A percentile compares a stretch with the other conserved stretches of the same genome.
Conservation (phyloP, 305 asterid genomes). For the Fraxinus platypoda region DNA sequence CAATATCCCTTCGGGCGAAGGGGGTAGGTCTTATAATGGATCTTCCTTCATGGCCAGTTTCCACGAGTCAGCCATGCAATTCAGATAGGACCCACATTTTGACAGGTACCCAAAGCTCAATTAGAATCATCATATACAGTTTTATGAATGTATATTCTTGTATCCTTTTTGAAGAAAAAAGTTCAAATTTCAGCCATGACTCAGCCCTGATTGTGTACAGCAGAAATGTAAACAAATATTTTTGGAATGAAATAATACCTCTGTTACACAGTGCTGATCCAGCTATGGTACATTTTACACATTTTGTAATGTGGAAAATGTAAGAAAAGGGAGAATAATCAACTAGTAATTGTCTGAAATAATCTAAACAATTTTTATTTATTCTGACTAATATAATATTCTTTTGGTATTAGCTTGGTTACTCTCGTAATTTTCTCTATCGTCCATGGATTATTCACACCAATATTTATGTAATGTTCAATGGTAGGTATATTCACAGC, state of each 20-base stretch:
- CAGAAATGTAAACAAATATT: background rate
- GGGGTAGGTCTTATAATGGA: constrained; percentile 22
- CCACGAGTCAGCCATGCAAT: constrained; percentile 62
- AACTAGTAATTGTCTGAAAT: background rate
- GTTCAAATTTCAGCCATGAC: background rate
- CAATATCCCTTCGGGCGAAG: background rate
- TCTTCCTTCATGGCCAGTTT: background rate
- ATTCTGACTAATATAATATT: background rate
- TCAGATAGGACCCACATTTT: constrained; percentile 28
- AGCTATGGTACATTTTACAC: background rate
- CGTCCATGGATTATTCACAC: background rate
- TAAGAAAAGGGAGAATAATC: background rate
- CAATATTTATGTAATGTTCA: no score
- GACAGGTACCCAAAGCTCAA: constrained; percentile 9
- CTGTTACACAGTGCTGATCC: background rate
- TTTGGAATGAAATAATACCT: background rate
- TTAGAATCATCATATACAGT: background rate
- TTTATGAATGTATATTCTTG: background rate
- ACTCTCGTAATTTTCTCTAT: background rate
- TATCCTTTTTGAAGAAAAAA: background rate
- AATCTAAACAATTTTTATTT: no score
- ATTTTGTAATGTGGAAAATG: background rate
- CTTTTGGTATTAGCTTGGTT: background rate
- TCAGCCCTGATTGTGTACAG: background rate
- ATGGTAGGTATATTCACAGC: background rate